Conservation (phyloP, 257 asterid species). For the Penstemon newberryi region DNA sequence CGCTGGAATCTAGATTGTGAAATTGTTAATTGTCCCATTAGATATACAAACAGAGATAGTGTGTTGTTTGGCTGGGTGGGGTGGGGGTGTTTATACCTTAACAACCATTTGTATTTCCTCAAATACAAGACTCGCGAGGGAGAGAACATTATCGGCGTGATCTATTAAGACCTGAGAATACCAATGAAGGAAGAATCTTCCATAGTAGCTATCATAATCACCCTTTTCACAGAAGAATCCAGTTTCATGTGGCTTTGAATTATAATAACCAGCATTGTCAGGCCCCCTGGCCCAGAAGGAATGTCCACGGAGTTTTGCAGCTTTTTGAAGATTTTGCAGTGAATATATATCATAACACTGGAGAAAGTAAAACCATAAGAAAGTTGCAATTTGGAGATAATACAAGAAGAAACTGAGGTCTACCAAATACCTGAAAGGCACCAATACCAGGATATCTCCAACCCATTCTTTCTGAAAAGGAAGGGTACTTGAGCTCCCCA, state of each 20-base stretch:
- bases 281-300: conserved; percentile 68
- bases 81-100: conserved; percentile 41
- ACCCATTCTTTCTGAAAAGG: conserved; percentile 74
- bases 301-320: conserved; percentile 67
- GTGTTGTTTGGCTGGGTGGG: not conserved
- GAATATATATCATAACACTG: conserved; percentile 73
- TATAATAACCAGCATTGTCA: conserved; percentile 70
- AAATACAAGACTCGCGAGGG: conserved; percentile 61
- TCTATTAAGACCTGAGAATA: conserved; percentile 56
- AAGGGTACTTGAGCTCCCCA: conserved; percentile 79
- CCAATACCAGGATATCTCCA: conserved; percentile 90
- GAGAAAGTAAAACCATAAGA: conserved; percentile 16
- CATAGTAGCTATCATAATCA: conserved; percentile 68
- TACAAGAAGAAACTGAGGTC: not conserved
- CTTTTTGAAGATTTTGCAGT: conserved; percentile 55
- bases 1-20: conserved; percentile 55
- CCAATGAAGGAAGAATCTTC: conserved; percentile 72
- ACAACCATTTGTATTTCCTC: conserved; percentile 57
- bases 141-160: conserved; percentile 61
- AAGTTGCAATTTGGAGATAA: not conserved
- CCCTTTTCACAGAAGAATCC: conserved; percentile 72
- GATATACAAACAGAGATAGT: not conserved
- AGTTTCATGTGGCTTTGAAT: conserved; percentile 69
- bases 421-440: conserved; percentile 71
- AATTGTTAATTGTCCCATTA: conserved; percentile 17